phyloP scores from a whole-genome alignment of 495 filamentous ascomycete species.

The Halenospora varia region DNA sequence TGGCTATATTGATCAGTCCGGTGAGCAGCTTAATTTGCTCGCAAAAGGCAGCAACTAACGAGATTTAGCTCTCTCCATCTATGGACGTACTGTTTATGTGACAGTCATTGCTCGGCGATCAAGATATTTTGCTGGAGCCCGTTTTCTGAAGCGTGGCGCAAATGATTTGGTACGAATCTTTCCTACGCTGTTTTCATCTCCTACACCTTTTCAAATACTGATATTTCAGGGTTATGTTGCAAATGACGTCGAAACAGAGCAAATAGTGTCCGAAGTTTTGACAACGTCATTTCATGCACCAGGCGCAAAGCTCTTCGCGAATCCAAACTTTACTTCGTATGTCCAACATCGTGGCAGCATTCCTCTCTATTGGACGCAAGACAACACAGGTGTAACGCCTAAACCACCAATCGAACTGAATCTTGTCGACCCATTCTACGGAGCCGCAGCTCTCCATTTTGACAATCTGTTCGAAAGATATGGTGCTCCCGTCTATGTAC shows the following conservation, averaged over 20 bases:
- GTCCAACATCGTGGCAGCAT: conserved; percentile 97
- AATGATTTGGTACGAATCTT: conserved; percentile 78
- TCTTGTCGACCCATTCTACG: conserved; percentile 92
- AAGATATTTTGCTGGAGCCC: conserved; percentile 87
- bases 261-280: conserved; percentile 90
- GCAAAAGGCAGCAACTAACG: conserved; percentile 50
- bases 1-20: conserved; percentile 88
- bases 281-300: conserved; percentile 96
- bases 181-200: background rate
- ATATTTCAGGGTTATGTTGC: conserved; percentile 75
- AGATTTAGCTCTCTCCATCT: conserved; percentile 71
- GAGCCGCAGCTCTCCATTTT: conserved; percentile 93
- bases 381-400: conserved; percentile 89
- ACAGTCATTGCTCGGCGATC: conserved; percentile 91
- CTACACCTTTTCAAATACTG: conserved; percentile 10
- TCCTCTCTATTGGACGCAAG: conserved; percentile 95
- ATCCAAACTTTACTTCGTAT: conserved; percentile 90
- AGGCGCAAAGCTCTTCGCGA: conserved; percentile 79
- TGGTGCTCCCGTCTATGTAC: conserved; percentile 81
- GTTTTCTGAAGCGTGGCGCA: conserved; percentile 90
- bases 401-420: conserved; percentile 96
- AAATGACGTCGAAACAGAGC: conserved; percentile 99
- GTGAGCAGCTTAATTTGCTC: conserved; percentile 22
- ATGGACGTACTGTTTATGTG: conserved; percentile 82
- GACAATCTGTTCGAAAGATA: conserved; percentile 94